Base-by-base conservation (phyloP, 1,139 yeast genomes). In the Protomyces macrosporus region DNA sequence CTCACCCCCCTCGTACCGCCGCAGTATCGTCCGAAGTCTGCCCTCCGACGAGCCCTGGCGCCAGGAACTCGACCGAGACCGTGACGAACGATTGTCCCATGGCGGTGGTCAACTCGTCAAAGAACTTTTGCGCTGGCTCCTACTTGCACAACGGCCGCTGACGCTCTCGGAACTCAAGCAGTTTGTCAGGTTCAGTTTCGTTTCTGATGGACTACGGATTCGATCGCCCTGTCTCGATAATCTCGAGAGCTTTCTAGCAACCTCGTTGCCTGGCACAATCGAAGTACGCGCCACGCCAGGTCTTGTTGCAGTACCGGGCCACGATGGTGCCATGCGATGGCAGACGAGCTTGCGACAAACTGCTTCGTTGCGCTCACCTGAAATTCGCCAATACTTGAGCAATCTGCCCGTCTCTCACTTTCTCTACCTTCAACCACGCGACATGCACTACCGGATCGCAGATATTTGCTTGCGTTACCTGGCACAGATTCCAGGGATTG, bases 151-250 rank as follows among this genome's bases (percentile, higher is more conserved):
- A 6, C 36, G 60, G 33, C 60, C 60, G 12, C 23, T 55, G 45
- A 55, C 60, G 12, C 23, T 55, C 10, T 55, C 60, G 33, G 60
- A 55, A 36, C 60, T 55, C 6, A 34, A 35, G 32, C 53, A 45
- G 4, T 34, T 55, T n/a, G 33, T 55, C 9, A n/a, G 45, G 9
- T 45, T 55, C 12, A 42, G 48, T 30, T 14, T 55, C 45, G 5
- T 10, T 45, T 12, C 32, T 6, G 39, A 23, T 33, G 39, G 58
- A 23, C 36, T 45, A 32, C 32, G 50, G 34, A 6, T 40, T 12
- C n/a, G 40, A 40, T n/a, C n/a, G 30, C 10, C 39, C 6, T 37
- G 16, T 23, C 6, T 34, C 9, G 40, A 14, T 6, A 12, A 45
- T 39, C 51, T 50, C 53, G 53, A 32, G 53, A 34, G 35, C 6